A percentile compares a stretch with the other conserved stretches of the same genome.
These are phyloP conservation scores for Saccharomyces jurei DNA, from an alignment of 805 yeast genomes.

Conservation along the genomic window DNA sequence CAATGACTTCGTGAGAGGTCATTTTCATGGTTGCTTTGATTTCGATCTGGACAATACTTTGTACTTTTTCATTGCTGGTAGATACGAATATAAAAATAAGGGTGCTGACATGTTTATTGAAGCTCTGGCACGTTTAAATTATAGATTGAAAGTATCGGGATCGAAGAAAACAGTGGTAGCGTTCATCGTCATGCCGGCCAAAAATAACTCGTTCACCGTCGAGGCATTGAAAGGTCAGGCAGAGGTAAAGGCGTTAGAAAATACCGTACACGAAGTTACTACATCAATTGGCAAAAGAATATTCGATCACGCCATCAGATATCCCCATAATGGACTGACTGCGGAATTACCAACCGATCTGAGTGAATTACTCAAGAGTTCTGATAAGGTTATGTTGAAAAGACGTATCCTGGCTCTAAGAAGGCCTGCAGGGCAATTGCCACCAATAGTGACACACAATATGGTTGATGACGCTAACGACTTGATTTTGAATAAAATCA, in stretches of 20 bases:
- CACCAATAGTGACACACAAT: constrained; percentile 95
- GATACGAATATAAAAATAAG: constrained; percentile 93
- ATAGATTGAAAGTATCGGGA: constrained; percentile 69
- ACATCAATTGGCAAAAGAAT: constrained; percentile 76
- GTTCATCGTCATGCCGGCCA: constrained; percentile 96
- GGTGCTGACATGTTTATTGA: constrained; percentile 95
- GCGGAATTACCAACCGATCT: constrained; percentile 67
- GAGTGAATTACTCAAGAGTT: constrained; percentile 74
- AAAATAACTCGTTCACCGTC: constrained; percentile 86
- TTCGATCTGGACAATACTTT: constrained; percentile 89
- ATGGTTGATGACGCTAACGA: constrained; percentile 89
- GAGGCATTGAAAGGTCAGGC: constrained; percentile 96
- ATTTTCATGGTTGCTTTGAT: constrained; percentile 93
- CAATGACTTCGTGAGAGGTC: constrained; percentile 92
- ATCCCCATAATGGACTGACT: constrained; percentile 40
- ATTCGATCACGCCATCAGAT: constrained; percentile 82
- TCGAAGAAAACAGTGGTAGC: constrained; percentile 93
- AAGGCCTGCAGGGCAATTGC: constrained; percentile 61
- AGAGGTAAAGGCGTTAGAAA: constrained; percentile 83
- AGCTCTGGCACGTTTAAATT: constrained; percentile 84
- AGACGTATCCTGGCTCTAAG: constrained; percentile 89
- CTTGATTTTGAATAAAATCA: constrained; percentile 84
- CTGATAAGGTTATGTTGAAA: constrained; percentile 82
- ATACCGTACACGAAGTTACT: constrained; percentile 82
- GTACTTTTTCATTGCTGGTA: constrained; percentile 93